phyloP scores from a whole-genome alignment of 1,284 basidiomycete genomes.

The Ganoderma sp. region DNA sequence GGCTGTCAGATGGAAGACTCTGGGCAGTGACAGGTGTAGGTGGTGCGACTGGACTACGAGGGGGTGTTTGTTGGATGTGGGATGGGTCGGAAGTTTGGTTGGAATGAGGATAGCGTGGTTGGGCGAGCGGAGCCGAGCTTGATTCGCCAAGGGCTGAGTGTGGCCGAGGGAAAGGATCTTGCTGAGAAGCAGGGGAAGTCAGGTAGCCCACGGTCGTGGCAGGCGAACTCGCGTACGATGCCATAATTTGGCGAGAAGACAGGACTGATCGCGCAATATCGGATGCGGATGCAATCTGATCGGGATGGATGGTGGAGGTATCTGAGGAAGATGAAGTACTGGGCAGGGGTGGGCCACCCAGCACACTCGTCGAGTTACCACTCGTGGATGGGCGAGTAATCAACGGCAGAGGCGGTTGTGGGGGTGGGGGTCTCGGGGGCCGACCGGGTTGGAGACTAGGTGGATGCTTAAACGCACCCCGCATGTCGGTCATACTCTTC shows the following conservation, averaged over 20 bases:
- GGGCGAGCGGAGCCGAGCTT: conserved; percentile 16
- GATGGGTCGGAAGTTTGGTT: conserved; percentile 27
- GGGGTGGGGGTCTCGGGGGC: conserved; percentile 13
- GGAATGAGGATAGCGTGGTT: conserved; percentile 26
- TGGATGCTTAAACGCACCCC: conserved; percentile 45
- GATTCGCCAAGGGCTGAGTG: conserved; percentile 30
- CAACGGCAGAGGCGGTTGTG: conserved; percentile 31
- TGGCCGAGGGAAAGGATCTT: conserved; percentile 37
- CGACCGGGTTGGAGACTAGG: conserved; percentile 45
- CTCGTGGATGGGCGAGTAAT: conserved; percentile 35
- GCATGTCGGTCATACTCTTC: conserved; percentile 67
- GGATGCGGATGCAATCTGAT: conserved; percentile 20
- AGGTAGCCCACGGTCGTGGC: conserved; percentile 12
- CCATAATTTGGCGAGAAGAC: conserved; percentile 46
- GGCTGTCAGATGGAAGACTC: conserved; percentile 14
- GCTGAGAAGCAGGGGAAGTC: conserved; percentile 19
- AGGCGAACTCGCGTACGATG: conserved; percentile 43
- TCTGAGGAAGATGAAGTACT: conserved; percentile 24
- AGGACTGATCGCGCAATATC: conserved; percentile 25
- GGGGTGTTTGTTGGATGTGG: conserved; percentile 46
- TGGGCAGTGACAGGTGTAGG: conserved; percentile 6
- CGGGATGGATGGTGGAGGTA: conserved; percentile 18
- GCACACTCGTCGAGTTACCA: conserved; percentile 25
- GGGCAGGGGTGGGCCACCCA: conserved; percentile 22
- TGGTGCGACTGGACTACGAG: conserved; percentile 60